A percentile compares a stretch with the other conserved stretches of the same genome.
Evolutionary conservation across 164 flowering plant genomes (phyloP).

Genomic region (Vitis riparia): DNA sequence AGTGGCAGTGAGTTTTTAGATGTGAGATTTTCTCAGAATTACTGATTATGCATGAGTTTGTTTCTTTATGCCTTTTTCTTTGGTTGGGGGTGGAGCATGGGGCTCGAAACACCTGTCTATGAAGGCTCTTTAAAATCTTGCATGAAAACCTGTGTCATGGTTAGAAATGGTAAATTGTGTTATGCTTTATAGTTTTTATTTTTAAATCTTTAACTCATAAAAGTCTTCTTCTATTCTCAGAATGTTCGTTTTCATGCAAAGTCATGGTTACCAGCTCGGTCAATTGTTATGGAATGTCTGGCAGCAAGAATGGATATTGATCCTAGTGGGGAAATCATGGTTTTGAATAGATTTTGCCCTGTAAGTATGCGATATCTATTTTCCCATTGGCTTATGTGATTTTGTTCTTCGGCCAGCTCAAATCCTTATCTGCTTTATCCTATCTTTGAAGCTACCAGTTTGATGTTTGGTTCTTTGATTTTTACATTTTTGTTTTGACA

Average conservation of each 20-base stretch:
- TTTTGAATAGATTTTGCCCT: conserved; percentile 70
- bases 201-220: background rate
- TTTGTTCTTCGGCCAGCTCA: background rate
- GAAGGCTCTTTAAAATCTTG: too few species aligned
- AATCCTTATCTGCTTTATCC: background rate
- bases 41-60: background rate
- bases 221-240: conserved; percentile 27
- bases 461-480: too few species aligned
- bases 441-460: too few species aligned
- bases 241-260: conserved; percentile 59
- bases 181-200: background rate
- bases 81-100: background rate
- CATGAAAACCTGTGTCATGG: too few species aligned
- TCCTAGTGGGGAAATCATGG: conserved; percentile 89
- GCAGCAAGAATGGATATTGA: conserved; percentile 62
- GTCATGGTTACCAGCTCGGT: conserved; percentile 88
- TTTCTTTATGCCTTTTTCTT: background rate
- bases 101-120: too few species aligned
- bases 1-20: conserved; percentile 86
- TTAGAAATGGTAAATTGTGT: background rate
- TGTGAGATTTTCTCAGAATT: conserved; percentile 33
- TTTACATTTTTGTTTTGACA: background rate
- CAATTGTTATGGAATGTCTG: conserved; percentile 70
- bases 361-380: conserved; percentile 48
- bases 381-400: background rate